Evolutionary conservation across 1,284 basidiomycete species (phyloP).

Genomic region (Ustilago esculenta): DNA sequence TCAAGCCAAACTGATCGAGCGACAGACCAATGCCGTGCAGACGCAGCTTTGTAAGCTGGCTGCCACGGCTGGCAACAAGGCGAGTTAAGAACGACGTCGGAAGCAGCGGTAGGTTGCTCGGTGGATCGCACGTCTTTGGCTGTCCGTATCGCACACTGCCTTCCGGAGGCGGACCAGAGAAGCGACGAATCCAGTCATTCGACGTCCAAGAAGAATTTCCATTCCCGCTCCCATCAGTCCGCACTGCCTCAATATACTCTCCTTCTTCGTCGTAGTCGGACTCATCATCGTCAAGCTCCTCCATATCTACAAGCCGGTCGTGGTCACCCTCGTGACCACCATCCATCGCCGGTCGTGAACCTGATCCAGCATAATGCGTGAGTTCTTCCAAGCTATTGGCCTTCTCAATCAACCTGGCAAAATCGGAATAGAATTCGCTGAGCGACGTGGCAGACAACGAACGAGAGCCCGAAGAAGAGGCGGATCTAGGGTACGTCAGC

Average conservation of each 20-base stretch:
- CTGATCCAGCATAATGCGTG: conserved; percentile 52
- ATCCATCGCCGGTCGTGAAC: conserved; percentile 38
- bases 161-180: conserved; percentile 36
- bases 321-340: conserved; percentile 36
- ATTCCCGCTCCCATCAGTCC: not conserved
- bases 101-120: conserved; percentile 33
- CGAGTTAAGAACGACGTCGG: conserved; percentile 38
- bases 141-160: conserved; percentile 41
- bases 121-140: conserved; percentile 15
- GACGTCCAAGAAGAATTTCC: conserved; percentile 1
- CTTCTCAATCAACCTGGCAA: conserved; percentile 37
- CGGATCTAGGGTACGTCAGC: conserved; percentile 52
- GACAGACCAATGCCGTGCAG: conserved; percentile 58
- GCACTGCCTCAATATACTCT: conserved; percentile 12
- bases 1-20: conserved; percentile 49
- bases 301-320: conserved; percentile 40
- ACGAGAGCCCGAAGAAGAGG: conserved; percentile 33
- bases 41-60: conserved; percentile 45
- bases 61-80: conserved; percentile 30
- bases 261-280: conserved; percentile 36
- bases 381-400: conserved; percentile 33
- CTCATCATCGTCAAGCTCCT: conserved; percentile 35
- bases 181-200: conserved; percentile 31
- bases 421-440: conserved; percentile 40
- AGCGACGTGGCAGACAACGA: conserved; percentile 27